Evolutionary conservation across 441 rosid genomes (phyloP).

Genomic region (Pelargonium cotyledonis): DNA sequence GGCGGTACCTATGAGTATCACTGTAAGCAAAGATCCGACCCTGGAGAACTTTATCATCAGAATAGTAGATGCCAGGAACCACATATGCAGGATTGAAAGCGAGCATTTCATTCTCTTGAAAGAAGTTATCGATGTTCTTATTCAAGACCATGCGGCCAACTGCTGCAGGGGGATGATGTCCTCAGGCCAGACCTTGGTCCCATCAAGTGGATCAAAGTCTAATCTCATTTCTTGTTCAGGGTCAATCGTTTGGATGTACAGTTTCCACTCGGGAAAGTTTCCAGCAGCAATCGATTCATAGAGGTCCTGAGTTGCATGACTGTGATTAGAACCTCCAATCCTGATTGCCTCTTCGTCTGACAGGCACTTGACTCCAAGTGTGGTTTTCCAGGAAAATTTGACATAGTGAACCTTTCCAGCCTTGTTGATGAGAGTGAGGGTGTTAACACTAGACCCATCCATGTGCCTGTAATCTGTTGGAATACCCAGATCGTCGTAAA

Average conservation of each 20-base stretch:
- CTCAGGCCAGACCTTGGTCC: conserved; percentile 94
- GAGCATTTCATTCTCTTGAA: conserved; percentile 80
- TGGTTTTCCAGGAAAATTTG: conserved; percentile 89
- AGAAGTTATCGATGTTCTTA: conserved; percentile 92
- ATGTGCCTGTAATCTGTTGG: conserved; percentile 96
- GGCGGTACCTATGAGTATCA: conserved; percentile 95
- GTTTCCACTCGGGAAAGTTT: conserved; percentile 85
- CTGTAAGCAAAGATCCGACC: conserved; percentile 70
- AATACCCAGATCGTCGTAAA: conserved; percentile 80
- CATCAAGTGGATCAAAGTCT: conserved; percentile 94
- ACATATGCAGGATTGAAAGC: conserved; percentile 85
- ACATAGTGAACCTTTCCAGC: conserved; percentile 73
- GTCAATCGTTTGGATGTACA: conserved; percentile 76
- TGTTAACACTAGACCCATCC: conserved; percentile 85
- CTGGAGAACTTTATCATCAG: conserved; percentile 88
- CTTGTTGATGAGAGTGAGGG: conserved; percentile 70
- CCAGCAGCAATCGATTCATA: conserved; percentile 86
- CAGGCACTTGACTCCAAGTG: conserved; percentile 72
- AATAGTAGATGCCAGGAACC: conserved; percentile 80
- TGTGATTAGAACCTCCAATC: conserved; percentile 91
- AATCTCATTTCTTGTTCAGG: conserved; percentile 68
- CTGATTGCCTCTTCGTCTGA: conserved; percentile 77
- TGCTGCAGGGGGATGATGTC: conserved; percentile 86
- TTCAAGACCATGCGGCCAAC: conserved; percentile 96
- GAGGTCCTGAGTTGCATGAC: conserved; percentile 95